phyloP scores from a whole-genome alignment of 495 filamentous ascomycete species.

The Penicillium mononematosum region DNA sequence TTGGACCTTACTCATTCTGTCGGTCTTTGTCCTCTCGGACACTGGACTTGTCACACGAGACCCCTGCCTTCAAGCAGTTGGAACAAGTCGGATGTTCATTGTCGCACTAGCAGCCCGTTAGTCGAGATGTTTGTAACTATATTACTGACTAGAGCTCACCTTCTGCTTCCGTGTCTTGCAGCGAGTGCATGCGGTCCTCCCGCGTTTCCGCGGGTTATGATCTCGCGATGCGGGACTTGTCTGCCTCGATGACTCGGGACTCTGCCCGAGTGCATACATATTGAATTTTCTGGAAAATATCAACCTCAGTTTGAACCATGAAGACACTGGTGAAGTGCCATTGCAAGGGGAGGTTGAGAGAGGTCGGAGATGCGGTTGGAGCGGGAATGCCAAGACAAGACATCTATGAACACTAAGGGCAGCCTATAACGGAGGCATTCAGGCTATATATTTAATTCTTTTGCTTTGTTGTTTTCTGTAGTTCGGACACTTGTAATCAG shows the following conservation, averaged over 20 bases:
- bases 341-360: not conserved
- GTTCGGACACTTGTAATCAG: not conserved
- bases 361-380: constrained; percentile 7
- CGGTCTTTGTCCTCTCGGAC: constrained; percentile 45
- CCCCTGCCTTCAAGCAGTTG: constrained; percentile 51
- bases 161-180: constrained; percentile 55
- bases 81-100: constrained; percentile 49
- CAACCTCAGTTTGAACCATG: not conserved
- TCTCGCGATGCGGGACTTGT: constrained; percentile 29
- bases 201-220: constrained; percentile 50
- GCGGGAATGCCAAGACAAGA: constrained; percentile 12
- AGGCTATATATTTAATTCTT: not conserved
- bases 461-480: not conserved
- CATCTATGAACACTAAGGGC: not conserved
- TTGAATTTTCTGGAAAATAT: constrained; percentile 10
- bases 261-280: constrained; percentile 22
- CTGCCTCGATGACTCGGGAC: constrained; percentile 22
- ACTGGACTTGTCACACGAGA: constrained; percentile 48
- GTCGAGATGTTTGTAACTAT: not conserved
- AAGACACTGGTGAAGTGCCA: not conserved
- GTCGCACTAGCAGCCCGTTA: constrained; percentile 33
- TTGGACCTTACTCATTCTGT: constrained; percentile 39
- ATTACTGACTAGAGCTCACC: constrained; percentile 19
- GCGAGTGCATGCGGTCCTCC: constrained; percentile 51
- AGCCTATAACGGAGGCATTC: not conserved